A percentile compares a stretch with the other conserved stretches of the same genome.
Conservation (phyloP, 805 yeast species). For the Saccharomycopsis fibuligera region DNA sequence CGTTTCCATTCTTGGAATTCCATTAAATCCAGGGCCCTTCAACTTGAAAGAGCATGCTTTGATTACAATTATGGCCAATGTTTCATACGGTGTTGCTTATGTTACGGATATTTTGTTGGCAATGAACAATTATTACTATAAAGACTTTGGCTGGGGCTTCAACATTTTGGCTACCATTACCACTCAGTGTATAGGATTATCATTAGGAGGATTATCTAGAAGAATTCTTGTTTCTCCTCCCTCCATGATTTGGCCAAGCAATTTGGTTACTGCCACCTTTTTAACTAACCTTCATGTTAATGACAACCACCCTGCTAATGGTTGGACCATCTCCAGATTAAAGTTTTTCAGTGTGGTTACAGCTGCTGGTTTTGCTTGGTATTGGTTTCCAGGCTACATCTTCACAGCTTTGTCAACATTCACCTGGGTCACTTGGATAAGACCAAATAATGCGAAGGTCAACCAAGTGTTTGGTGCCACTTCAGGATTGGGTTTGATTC, state of each 20-base stretch:
- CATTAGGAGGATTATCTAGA: slow-evolving; percentile 56
- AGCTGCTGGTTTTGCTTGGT: slow-evolving; percentile 35
- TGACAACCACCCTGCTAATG: slow-evolving; percentile 40
- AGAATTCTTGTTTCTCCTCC: slow-evolving; percentile 58
- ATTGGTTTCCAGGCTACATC: slow-evolving; percentile 57
- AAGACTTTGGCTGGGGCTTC: slow-evolving; percentile 45
- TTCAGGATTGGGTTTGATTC: slow-evolving; percentile 60
- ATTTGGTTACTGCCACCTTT: slow-evolving; percentile 52
- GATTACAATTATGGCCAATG: slow-evolving; percentile 46
- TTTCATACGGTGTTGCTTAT: slow-evolving; percentile 44
- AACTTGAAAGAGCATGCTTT: slow-evolving; percentile 57
- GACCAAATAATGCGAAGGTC: slow-evolving; percentile 45
- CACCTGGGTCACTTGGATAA: slow-evolving; percentile 60
- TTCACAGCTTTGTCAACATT: slow-evolving; percentile 55
- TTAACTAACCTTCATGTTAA: slow-evolving; percentile 45
- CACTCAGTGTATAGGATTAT: slow-evolving; percentile 60
- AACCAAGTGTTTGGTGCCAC: slow-evolving; percentile 58
- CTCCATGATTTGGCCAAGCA: slow-evolving; percentile 63
- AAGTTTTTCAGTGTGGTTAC: slow-evolving; percentile 40
- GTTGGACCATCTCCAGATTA: slow-evolving; percentile 54
- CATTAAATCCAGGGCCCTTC: slow-evolving; percentile 53
- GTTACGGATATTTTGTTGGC: slow-evolving; percentile 52
- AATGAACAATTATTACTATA: slow-evolving; percentile 40
- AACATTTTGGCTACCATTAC: slow-evolving; percentile 45
- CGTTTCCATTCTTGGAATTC: slow-evolving; percentile 25